Conservation (phyloP, 257 asterid genomes). For the Rhazya stricta region DNA sequence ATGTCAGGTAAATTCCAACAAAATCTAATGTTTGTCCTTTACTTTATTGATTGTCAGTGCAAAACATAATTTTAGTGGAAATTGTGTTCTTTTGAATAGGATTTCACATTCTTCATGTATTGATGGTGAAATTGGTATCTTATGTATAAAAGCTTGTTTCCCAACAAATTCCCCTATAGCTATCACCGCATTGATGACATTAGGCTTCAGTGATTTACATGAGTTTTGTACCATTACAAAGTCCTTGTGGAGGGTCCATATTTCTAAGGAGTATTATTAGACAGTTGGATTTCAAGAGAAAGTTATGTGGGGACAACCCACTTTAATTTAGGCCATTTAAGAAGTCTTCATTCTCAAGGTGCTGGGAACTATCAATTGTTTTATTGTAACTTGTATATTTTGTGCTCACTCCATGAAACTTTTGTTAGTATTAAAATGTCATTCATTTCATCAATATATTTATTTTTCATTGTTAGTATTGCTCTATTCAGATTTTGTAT, state of each 20-base stretch:
- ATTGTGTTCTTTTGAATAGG: neutral
- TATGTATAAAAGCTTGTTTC: constrained; percentile 2
- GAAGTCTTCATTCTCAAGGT: neutral
- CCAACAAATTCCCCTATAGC: neutral
- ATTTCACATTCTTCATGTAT: neutral
- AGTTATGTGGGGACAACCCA: neutral
- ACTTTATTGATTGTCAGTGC: constrained; percentile 16
- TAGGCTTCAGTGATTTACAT: neutral
- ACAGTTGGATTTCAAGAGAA: neutral
- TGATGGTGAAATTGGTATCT: neutral
- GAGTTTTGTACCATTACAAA: constrained; percentile 10
- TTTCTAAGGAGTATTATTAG: neutral
- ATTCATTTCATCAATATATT: neutral
- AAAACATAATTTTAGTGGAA: neutral
- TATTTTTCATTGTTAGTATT: neutral
- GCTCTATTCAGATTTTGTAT: neutral
- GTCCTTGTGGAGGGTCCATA: neutral
- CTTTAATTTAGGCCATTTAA: neutral
- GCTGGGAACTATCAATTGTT: neutral
- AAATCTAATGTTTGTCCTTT: constrained; percentile 11
- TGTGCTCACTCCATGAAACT: neutral
- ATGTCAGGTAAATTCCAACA: no score
- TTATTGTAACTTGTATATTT: no score
- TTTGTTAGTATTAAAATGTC: neutral
- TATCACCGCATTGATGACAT: neutral